Conservation (phyloP, 768 basidiomycete species). For the Boletales sp. region DNA sequence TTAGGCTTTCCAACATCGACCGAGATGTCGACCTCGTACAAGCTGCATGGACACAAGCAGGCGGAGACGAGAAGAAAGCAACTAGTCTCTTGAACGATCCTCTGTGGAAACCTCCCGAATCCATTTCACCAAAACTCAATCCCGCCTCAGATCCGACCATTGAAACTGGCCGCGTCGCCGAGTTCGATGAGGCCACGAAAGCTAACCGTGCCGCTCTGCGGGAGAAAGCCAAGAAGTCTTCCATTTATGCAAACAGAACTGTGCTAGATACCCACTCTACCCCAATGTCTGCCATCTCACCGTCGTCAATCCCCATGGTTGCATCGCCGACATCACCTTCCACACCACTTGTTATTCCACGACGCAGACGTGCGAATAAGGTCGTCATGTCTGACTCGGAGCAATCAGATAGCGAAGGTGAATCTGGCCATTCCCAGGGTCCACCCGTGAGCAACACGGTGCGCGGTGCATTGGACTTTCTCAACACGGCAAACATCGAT, state of each 20-base stretch:
- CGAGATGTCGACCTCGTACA: conserved; percentile 38
- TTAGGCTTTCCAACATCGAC: conserved; percentile 60
- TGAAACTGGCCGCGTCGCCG: conserved; percentile 60
- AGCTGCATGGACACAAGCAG: conserved; percentile 66
- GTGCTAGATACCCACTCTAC: conserved; percentile 47
- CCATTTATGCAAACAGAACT: conserved; percentile 71
- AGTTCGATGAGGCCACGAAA: conserved; percentile 69
- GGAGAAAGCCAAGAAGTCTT: conserved; percentile 79
- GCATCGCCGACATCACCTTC: conserved; percentile 37
- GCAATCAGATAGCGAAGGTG: conserved; percentile 47
- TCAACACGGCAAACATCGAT: conserved; percentile 60
- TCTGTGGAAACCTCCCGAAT: conserved; percentile 43
- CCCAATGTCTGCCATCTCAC: conserved; percentile 28
- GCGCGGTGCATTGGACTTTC: conserved; percentile 57
- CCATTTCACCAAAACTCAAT: conserved; percentile 9
- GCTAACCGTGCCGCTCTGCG: conserved; percentile 60
- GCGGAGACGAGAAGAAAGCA: conserved; percentile 59
- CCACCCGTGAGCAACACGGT: conserved; percentile 40
- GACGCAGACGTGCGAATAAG: conserved; percentile 54
- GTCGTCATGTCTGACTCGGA: conserved; percentile 64
- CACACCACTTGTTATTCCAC: conserved; percentile 41
- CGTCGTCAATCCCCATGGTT: conserved; percentile 29
- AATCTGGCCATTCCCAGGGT: conserved; percentile 31
- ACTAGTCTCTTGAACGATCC: conserved; percentile 55
- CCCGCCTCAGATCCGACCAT: conserved; percentile 16